Base-by-base conservation (phyloP, 768 basidiomycete genomes). In the Artomyces pyxidatus region DNA sequence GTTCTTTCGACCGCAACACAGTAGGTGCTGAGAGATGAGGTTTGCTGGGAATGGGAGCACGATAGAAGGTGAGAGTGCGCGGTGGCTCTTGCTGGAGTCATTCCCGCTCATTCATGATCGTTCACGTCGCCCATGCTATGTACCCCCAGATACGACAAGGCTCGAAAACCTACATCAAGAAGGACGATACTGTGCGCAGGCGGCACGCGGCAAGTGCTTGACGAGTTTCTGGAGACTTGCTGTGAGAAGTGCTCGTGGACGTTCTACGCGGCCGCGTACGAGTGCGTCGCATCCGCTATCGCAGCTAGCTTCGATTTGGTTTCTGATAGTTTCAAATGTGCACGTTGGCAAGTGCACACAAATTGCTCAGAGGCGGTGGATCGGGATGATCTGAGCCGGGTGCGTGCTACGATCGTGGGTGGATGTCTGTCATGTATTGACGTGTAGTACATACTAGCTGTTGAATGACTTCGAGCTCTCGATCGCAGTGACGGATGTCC, bases 391-490 rank as follows among this genome's bases (percentile, higher is more conserved):
- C 57, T 71, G 37, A 63, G 69, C 30, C 55, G 69, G 47, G 68
- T 69, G 5, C 27, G 10, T 41, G 32, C 49, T 6, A 6, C 10
- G 30, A 4, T 17, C 12, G 25, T 14, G 8, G 6, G 14, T 23
- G 2, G 21, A 23, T 11, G 38, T 38, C 17, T 21, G 16, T 35
- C 35, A 16, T 39, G 28, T 21, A 19, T 16, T 50, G 41, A 45
- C 45, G 6, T 48, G 48, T 38, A 21, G 47, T 8, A 41, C 50
- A 21, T 7, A n/a, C n/a, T 26, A 92, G 80, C 73, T 96, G 43
- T 81, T 88, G 29, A 88, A 95, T 61, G 93, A 96, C 65, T 97
- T 94, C 71, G 69, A 89, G 57, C 92, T 91, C 60, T 75, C 80
- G 1, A 72, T 93, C 25, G 78, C 85, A 4, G 84, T 93, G 19